Evolutionary conservation across 306 rosid genomes (phyloP).

Genomic region (Argentina anserina): DNA sequence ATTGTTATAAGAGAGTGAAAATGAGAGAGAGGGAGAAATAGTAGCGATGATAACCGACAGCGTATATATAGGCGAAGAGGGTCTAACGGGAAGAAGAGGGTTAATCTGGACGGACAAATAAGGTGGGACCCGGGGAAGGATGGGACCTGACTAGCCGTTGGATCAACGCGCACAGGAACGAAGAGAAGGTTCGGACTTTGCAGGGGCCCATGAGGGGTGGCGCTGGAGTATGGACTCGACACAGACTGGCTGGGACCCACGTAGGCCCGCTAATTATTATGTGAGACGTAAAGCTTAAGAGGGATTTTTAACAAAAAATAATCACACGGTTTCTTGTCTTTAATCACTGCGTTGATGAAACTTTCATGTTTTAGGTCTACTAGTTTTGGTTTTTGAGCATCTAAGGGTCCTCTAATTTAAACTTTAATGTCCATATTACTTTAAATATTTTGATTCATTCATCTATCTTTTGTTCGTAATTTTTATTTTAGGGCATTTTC

Average conservation of each 20-base stretch:
- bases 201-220: conserved; percentile 28
- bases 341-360: neutral
- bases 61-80: conserved; percentile 28
- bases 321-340: neutral
- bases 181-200: conserved; percentile 39
- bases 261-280: neutral
- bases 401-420: neutral
- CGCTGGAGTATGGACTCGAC: conserved; percentile 16
- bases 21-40: neutral
- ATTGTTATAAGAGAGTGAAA: neutral
- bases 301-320: too few relatives aligned
- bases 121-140: conserved; percentile 23
- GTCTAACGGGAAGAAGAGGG: conserved; percentile 21
- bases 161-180: conserved; percentile 32
- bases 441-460: too few relatives aligned
- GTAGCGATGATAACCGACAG: conserved; percentile 9
- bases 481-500: too few relatives aligned
- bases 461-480: too few relatives aligned
- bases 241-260: conserved; percentile 52
- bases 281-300: conserved; percentile 20
- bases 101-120: conserved; percentile 31
- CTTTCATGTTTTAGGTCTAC: neutral
- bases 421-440: too few relatives aligned
- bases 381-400: neutral
- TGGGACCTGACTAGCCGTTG: conserved; percentile 68